phyloP scores from a whole-genome alignment of 106 monocot genomes.

The Vanilla planifolia region DNA sequence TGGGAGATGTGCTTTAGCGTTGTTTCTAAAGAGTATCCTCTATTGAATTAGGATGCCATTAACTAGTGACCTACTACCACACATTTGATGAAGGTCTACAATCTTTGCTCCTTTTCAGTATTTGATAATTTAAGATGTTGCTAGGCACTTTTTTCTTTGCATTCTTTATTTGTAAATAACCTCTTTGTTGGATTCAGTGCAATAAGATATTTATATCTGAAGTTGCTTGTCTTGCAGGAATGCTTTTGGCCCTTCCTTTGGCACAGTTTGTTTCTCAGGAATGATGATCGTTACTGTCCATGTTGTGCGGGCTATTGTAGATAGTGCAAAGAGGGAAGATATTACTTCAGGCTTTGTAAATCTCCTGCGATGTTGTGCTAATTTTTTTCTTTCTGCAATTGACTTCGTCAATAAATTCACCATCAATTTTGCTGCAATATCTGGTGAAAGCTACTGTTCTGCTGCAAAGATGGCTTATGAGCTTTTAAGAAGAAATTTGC shows the following conservation, averaged over 20 bases:
- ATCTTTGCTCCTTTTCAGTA: background rate
- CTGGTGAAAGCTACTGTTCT: constrained; percentile 85
- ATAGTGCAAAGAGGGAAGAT: constrained; percentile 52
- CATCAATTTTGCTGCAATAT: constrained; percentile 91
- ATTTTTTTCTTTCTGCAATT: constrained; percentile 47
- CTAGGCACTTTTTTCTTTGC: background rate
- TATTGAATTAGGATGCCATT: constrained; percentile 6
- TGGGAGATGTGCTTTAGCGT: too few relatives aligned
- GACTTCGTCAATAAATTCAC: constrained; percentile 97
- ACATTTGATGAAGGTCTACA: background rate
- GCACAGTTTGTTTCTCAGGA: constrained; percentile 88
- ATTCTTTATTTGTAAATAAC: background rate
- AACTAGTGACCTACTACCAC: background rate
- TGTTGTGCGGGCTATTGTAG: constrained; percentile 58
- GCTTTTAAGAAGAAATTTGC: constrained; percentile 86
- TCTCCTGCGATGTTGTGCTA: constrained; percentile 62
- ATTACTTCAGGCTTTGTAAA: constrained; percentile 44
- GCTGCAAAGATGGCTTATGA: constrained; percentile 91
- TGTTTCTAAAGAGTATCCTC: too few relatives aligned
- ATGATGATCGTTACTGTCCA: constrained; percentile 50
- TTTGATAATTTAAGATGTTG: background rate
- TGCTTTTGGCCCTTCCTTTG: constrained; percentile 94
- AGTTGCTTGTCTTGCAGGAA: constrained; percentile 40
- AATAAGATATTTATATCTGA: background rate
- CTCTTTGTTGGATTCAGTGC: background rate